Conservation (phyloP, 2,329 filamentous ascomycete genomes). For the Xylaria sp. region DNA sequence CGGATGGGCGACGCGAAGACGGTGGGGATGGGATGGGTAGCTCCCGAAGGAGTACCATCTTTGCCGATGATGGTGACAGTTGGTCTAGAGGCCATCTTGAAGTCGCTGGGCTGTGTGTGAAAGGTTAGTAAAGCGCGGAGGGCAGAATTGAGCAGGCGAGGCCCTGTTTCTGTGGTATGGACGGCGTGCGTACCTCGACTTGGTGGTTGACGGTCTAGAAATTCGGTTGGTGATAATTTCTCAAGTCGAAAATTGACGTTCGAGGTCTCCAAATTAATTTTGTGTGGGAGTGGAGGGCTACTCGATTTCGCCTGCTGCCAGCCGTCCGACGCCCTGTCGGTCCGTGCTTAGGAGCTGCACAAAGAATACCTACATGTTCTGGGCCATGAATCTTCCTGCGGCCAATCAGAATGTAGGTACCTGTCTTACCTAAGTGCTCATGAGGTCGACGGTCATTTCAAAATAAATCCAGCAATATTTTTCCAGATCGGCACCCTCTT, state of each 20-base stretch:
- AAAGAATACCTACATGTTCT: neutral
- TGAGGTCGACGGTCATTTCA: no score
- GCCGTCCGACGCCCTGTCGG: conserved; percentile 16
- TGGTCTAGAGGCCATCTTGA: conserved; percentile 91
- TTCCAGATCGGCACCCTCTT: neutral
- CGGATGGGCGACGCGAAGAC: conserved; percentile 98
- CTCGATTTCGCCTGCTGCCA: conserved; percentile 36
- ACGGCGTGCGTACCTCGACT: conserved; percentile 44
- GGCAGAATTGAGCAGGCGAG: conserved; percentile 4
- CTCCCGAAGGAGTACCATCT: conserved; percentile 91
- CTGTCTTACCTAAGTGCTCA: neutral
- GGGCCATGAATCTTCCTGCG: neutral
- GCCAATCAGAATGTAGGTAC: neutral
- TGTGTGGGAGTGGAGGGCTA: conserved; percentile 48
- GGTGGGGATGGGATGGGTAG: conserved; percentile 90
- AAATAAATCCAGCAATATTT: neutral
- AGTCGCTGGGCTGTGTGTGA: conserved; percentile 42
- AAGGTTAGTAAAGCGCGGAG: conserved; percentile 36
- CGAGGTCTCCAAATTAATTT: conserved; percentile 45
- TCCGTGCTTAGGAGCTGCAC: neutral
- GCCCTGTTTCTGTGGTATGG: conserved; percentile 16
- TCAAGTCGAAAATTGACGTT: conserved; percentile 36
- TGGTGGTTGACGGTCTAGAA: conserved; percentile 43
- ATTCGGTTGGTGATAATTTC: conserved; percentile 34
- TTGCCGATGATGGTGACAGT: conserved; percentile 97